Evolutionary conservation across 2,329 filamentous ascomycete species (phyloP), one percentile per base, ranked within the genome.

Genomic region (Colletotrichum sp.): DNA sequence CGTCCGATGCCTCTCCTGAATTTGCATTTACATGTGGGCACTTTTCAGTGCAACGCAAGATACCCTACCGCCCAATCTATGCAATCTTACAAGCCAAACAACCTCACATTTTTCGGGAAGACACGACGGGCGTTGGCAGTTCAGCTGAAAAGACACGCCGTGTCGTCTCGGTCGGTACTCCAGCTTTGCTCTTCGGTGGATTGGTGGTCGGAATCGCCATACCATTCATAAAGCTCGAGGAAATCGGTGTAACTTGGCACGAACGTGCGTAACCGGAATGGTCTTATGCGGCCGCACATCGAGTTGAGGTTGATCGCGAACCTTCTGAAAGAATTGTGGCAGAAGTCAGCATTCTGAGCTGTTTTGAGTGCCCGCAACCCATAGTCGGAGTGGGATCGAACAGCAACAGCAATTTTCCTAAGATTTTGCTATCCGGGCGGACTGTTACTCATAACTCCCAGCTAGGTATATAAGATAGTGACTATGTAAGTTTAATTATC

Each of bases 11-110:
- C 10, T 52, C 43, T 52, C 43, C n/a, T 48, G 10, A 52, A 21
- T 52, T 52, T 52, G 21, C 43, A 52, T 13, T 7, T 52, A 21
- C n/a, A 0, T 0, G 5, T 12, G n/a, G n/a, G n/a, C 43, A 21
- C 3, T 52, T 0, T 52, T 13, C n/a, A 13, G 4, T 7, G n/a
- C n/a, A 0, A 21, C 5, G n/a, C n/a, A 48, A 48, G 43, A 48
- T 21, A 2, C 10, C n/a, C 16, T 48, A 2, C n/a, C 3, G n/a
- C 4, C 12, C 43, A 52, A 21, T 52, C 10, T 13, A 21, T 43
- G 9, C 1, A n/a, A 10, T n/a, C 4, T 5, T 43, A n/a, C 38
- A 4, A 1, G 38, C 38, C 10, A 1, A 48, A 4, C n/a, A 13
- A 52, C n/a, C 10, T 52, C 5, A 21, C 21, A 4, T 13, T 7